Percentiles rank a stretch among this genome's conserved stretches.
phyloP scores from a whole-genome alignment of 2,329 filamentous ascomycete species.

The Fusarium sp. region DNA sequence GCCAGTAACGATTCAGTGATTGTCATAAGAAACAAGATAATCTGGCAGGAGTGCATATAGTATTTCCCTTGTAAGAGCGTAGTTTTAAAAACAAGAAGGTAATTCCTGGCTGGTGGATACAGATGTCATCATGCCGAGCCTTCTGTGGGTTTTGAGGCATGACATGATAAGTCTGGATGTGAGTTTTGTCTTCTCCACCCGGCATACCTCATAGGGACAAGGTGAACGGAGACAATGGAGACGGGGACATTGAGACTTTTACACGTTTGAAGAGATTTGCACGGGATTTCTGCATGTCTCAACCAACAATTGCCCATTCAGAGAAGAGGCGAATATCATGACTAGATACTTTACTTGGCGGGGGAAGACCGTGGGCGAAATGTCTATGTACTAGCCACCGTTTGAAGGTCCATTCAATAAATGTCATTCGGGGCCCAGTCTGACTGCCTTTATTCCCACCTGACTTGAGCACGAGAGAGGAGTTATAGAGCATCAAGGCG shows the following conservation, averaged over 20 bases:
- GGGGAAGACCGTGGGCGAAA: background rate
- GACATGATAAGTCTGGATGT: constrained; percentile 13
- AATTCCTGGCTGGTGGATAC: constrained; percentile 24
- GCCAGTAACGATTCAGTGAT: background rate
- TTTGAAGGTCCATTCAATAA: background rate
- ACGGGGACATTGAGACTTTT: background rate
- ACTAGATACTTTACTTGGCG: background rate
- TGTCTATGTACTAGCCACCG: background rate
- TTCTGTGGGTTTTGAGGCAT: constrained; percentile 22
- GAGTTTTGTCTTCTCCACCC: constrained; percentile 11
- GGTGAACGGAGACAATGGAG: constrained; percentile 3
- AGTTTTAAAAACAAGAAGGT: constrained; percentile 3
- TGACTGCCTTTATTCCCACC: constrained; percentile 12
- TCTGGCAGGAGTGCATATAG: background rate
- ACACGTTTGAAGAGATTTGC: constrained; percentile 3
- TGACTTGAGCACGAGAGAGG: constrained; percentile 21
- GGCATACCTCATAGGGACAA: constrained; percentile 16
- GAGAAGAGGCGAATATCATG: background rate
- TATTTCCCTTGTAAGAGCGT: background rate
- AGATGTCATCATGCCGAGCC: constrained; percentile 9
- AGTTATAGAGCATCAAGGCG: constrained; percentile 28
- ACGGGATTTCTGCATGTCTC: constrained; percentile 4
- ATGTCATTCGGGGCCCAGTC: constrained; percentile 9
- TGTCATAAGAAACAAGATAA: background rate
- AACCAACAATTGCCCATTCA: background rate